Evolutionary conservation across 306 rosid genomes (phyloP).

Genomic region (Alnus rubra): DNA sequence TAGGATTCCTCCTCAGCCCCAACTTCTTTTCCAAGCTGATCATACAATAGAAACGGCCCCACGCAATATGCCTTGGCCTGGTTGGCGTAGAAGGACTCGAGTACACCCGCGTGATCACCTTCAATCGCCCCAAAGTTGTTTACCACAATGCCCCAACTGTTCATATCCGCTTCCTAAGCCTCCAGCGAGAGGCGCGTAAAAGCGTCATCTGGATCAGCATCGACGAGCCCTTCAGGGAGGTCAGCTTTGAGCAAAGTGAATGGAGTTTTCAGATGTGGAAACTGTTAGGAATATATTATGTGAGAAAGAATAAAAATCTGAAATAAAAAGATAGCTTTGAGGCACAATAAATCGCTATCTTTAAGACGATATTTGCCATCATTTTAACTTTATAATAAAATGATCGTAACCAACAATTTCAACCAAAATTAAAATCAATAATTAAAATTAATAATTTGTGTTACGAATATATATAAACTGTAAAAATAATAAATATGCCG

Average conservation of each 20-base stretch:
- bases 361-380: too few relatives aligned
- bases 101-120: background rate
- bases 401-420: background rate
- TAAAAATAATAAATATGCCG: too few relatives aligned
- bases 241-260: slow-evolving; percentile 20
- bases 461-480: too few relatives aligned
- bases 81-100: slow-evolving; percentile 10
- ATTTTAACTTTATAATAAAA: too few relatives aligned
- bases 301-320: too few relatives aligned
- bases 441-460: too few relatives aligned
- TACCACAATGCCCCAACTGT: slow-evolving; percentile 33
- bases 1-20: background rate
- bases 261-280: background rate
- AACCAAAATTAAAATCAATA: too few relatives aligned
- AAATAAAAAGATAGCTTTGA: too few relatives aligned
- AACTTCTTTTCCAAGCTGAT: background rate
- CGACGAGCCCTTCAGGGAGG: background rate
- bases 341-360: too few relatives aligned
- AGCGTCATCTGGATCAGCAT: background rate
- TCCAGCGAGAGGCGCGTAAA: background rate
- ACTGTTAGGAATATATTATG: background rate
- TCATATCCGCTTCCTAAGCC: slow-evolving; percentile 5
- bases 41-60: slow-evolving; percentile 24
- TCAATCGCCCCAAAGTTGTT: slow-evolving; percentile 35
- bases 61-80: slow-evolving; percentile 29